Conservation (phyloP, 108 stramenopile species). For the Nannochloropsis salina region DNA sequence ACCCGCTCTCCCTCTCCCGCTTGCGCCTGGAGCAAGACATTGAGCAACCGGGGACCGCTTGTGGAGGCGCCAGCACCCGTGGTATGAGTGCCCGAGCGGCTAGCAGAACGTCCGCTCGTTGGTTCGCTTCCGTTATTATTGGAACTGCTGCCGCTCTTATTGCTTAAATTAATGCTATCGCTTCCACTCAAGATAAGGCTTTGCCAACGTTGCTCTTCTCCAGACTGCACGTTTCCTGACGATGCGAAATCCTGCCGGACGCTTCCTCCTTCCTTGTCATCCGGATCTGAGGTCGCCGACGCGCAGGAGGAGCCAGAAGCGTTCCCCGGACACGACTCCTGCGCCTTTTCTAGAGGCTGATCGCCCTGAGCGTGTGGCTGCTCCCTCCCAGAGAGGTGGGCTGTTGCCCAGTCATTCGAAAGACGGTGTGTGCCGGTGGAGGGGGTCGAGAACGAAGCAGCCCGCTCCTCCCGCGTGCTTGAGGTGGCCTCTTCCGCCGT, state of each 20-base stretch:
- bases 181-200: background rate
- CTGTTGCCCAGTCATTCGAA: too few relatives aligned
- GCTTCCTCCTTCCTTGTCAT: background rate
- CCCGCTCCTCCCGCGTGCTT: background rate
- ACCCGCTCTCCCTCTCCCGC: background rate
- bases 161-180: background rate
- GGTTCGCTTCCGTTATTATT: background rate
- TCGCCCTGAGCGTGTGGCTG: too few relatives aligned
- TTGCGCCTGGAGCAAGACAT: constrained; percentile 20
- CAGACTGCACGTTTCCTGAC: background rate
- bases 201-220: background rate
- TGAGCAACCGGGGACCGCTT: background rate
- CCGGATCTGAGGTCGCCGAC: background rate
- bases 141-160: background rate
- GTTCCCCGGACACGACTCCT: too few relatives aligned
- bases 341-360: too few relatives aligned
- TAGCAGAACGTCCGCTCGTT: background rate
- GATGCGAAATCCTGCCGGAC: background rate
- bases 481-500: background rate
- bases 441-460: background rate
- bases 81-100: background rate
- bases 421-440: background rate
- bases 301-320: background rate
- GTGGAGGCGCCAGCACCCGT: background rate
- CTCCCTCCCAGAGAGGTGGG: too few relatives aligned